Base-by-base conservation (phyloP, 1,284 basidiomycete genomes). In the Ganoderma meredithae region DNA sequence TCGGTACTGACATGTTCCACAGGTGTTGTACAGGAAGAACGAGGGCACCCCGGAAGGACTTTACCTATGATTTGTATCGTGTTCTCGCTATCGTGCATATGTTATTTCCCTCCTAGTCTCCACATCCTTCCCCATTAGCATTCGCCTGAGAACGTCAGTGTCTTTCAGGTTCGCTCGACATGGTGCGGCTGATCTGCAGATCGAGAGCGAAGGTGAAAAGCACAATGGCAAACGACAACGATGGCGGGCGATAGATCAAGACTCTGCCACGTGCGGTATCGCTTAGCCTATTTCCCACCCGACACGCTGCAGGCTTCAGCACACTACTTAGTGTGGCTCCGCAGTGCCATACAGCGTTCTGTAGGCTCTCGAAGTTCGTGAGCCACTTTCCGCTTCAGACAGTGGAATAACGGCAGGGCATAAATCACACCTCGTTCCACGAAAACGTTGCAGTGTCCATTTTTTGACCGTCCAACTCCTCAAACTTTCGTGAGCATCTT, bases 1-100 rank as follows among this genome's bases (percentile, higher is more conserved):
- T 59, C 56, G 15, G 39, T 60, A 41, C 70, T 76, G 58, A 73
- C 64, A 19, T 27, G 59, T 68, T 60, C 58, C 73, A n/a, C 72
- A 93, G 91, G 92, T 94, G 39, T 78, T 97, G 60, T 96, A 97
- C 83, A 86, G 93, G 81, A 97, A 97, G 89, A 96, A 96, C 80
- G 95, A 97, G 83, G 95, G 95, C 72, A 95, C 95, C 55, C 93
- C 93, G 13, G 93, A 95, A 77, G 93, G 93, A 66, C 83, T 94
- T 69, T 94, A 95, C 79, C 81, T 95, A 81, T 94, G 83, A 77
- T 78, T 60, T 73, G 66, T 73, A 70, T 67, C 39, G 31, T 65
- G 68, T 65, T 55, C 53, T 65, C 65, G 69, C 65, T 58, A 59
- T 72, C 62, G 69, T 59, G 60, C 64, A 64, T 72, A 72, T 70